Evolutionary conservation across 2,329 filamentous ascomycete species (phyloP).

Genomic region (Harringtonia aguacate): DNA sequence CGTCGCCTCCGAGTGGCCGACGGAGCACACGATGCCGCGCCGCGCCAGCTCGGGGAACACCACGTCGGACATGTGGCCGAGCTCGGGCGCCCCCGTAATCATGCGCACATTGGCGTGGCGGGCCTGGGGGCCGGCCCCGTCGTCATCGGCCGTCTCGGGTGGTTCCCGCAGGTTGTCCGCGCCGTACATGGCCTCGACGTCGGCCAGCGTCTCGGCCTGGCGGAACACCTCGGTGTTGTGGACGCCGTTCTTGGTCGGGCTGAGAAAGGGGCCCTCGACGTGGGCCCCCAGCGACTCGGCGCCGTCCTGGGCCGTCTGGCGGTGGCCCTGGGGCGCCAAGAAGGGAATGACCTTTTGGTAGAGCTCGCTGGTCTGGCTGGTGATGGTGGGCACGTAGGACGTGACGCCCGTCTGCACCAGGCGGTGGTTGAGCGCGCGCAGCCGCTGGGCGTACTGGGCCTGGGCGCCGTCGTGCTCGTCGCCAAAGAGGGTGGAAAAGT

Average conservation of each 20-base stretch:
- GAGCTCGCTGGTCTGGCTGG: conserved; percentile 68
- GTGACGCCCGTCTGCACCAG: conserved; percentile 76
- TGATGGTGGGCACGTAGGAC: conserved; percentile 76
- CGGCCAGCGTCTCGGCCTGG: conserved; percentile 49
- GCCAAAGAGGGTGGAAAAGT: conserved; percentile 71
- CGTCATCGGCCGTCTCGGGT: conserved; percentile 11
- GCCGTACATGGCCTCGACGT: conserved; percentile 65
- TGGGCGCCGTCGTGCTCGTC: conserved; percentile 29
- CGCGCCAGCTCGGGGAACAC: conserved; percentile 53
- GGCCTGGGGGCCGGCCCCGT: background rate
- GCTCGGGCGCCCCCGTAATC: conserved; percentile 80
- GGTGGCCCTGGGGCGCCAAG: conserved; percentile 45
- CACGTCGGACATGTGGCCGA: conserved; percentile 55
- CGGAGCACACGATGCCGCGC: conserved; percentile 62
- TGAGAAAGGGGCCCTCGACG: conserved; percentile 84
- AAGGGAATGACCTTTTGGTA: conserved; percentile 73
- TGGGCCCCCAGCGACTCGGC: conserved; percentile 85
- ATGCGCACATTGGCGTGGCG: conserved; percentile 51
- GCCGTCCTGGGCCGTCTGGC: conserved; percentile 52
- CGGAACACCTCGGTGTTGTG: conserved; percentile 67
- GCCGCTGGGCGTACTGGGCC: conserved; percentile 59
- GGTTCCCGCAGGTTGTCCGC: conserved; percentile 47
- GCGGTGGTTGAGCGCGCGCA: conserved; percentile 58
- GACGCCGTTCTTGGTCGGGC: conserved; percentile 72
- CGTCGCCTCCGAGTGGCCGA: conserved; percentile 79